Evolutionary conservation across 345 rosid species (phyloP).

Genomic region (Sonneratia alba): DNA sequence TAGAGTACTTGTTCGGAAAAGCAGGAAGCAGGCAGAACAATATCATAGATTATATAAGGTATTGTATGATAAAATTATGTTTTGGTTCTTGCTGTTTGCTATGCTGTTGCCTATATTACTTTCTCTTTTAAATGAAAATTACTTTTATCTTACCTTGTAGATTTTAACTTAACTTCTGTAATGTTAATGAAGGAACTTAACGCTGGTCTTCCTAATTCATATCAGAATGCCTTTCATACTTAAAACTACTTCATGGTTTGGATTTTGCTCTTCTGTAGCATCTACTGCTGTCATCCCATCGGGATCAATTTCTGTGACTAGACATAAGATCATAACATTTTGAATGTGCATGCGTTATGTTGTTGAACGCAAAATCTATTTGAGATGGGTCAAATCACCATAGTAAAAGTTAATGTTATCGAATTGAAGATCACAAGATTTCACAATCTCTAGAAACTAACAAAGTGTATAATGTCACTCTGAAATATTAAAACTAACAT

Average conservation of each 20-base stretch:
- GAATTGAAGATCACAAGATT: neutral
- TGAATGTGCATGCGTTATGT: neutral
- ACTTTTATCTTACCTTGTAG: neutral
- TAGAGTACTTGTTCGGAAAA: conserved; percentile 85
- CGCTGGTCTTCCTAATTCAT: neutral
- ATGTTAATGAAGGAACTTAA: neutral
- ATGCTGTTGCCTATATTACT: neutral
- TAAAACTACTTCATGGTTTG: neutral
- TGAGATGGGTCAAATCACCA: neutral
- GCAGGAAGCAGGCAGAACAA: conserved; percentile 91
- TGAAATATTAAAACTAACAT: neutral
- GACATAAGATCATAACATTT: too few species aligned
- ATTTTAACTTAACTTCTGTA: neutral
- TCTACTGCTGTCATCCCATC: neutral
- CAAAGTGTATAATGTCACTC: neutral
- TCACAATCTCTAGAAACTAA: neutral
- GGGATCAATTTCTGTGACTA: neutral
- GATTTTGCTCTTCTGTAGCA: neutral
- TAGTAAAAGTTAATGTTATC: neutral
- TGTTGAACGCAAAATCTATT: neutral
- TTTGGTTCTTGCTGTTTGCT: neutral
- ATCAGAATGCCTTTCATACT: neutral
- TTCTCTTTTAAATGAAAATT: neutral
- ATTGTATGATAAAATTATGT: neutral
- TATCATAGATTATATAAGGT: conserved; percentile 76